Base-by-base conservation (phyloP, 192 early-diverging fungal genomes). In the Podochytrium sp. region DNA sequence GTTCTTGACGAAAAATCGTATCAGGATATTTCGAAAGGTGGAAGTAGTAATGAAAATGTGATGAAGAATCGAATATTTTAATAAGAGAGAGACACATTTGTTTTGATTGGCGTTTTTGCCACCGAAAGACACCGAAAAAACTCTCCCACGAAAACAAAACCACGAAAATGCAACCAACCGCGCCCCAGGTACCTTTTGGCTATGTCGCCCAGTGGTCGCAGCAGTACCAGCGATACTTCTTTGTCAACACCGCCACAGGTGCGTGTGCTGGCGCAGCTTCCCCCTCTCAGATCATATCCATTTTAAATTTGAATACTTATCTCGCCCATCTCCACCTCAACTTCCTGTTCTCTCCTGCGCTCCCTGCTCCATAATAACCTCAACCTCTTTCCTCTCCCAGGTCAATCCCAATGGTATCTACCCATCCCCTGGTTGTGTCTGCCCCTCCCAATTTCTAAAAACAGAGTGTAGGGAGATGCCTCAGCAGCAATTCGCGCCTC, bases 201-300 rank as follows among this genome's bases (percentile, higher is more conserved):
- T 69, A 34, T 35, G 34, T 69, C 37, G 66, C 66, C 3, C 66
- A 69, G 34, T 69, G 66, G 66, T 34, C 27, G 7, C 12, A 33
- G n/a, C 66, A 69, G 43, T 69, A 69, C 66, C 3, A 53, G 3
- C 47, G 50, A 23, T 69, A 69, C 51, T 69, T 69, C 51, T 69
- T 55, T 33, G 66, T 69, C 3, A 69, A 69, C 43, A 40, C 38
- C 23, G 66, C 66, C 20, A 69, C 47, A 34, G 60, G 60, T 34
- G 55, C 27, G 25, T n/a, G n/a, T n/a, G n/a, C n/a, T n/a, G n/a
- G n/a, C 52, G 7, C 16, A 55, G 23, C 20, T 7, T 65, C 66
- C 29, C 66, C 52, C 12, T 69, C 51, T 49, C 38, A 14, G 34
- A 61, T 38, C 27, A 33, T 37, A 39, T 37, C 32, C 59, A 30